Evolutionary conservation across 2,329 filamentous ascomycete genomes (phyloP).

Genomic region (Xylariales sp.): DNA sequence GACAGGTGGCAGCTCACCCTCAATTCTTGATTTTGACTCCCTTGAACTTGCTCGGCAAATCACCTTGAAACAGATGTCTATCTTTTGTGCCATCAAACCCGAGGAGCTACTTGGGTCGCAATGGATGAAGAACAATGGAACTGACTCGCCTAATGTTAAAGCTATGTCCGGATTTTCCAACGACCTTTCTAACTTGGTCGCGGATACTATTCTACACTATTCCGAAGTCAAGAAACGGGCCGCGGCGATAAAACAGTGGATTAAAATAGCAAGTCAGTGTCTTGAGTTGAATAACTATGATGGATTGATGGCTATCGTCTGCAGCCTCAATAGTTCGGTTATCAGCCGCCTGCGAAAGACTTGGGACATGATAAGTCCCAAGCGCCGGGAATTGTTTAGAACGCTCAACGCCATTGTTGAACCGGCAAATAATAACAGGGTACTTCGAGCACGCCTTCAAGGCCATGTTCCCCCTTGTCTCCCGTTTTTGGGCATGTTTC

Average conservation of each 20-base stretch:
- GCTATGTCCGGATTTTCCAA: conserved; percentile 94
- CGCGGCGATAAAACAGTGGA: conserved; percentile 94
- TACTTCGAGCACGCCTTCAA: conserved; percentile 83
- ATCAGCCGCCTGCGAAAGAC: conserved; percentile 89
- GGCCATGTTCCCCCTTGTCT: conserved; percentile 91
- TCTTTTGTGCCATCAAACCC: conserved; percentile 91
- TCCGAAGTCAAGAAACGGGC: conserved; percentile 95
- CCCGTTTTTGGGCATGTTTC: conserved; percentile 94
- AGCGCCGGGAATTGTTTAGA: conserved; percentile 83
- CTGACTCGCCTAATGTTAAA: conserved; percentile 86
- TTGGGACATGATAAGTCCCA: conserved; percentile 88
- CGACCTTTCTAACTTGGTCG: conserved; percentile 90
- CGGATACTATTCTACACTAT: conserved; percentile 88
- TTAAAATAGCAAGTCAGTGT: conserved; percentile 90
- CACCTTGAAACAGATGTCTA: conserved; percentile 88
- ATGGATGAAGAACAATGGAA: conserved; percentile 90
- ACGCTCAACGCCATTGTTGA: conserved; percentile 87
- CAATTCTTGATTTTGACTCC: conserved; percentile 89
- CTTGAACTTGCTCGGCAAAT: conserved; percentile 91
- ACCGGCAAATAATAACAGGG: conserved; percentile 89
- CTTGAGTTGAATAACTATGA: conserved; percentile 95
- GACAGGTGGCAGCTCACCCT: conserved; percentile 74
- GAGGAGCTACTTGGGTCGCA: conserved; percentile 92
- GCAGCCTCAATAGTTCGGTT: conserved; percentile 90
- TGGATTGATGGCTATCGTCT: conserved; percentile 95